Evolutionary conservation across 1,139 yeast genomes (phyloP).

Genomic region (Suhomyces atakaporum): DNA sequence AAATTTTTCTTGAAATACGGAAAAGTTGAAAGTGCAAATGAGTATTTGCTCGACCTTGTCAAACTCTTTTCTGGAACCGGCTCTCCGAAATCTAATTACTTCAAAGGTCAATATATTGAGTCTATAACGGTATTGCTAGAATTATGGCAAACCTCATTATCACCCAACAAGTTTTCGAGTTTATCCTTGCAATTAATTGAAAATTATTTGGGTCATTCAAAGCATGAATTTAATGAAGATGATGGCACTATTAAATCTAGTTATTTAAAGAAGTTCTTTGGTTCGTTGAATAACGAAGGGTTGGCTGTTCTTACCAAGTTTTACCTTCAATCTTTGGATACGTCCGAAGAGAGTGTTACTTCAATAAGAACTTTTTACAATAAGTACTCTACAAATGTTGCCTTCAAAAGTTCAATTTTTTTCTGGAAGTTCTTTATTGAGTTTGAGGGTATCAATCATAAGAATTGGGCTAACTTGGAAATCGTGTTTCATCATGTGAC

Average conservation of each 20-base stretch:
- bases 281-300: conserved; percentile 30
- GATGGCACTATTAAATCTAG: conserved; percentile 1
- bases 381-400: conserved; percentile 36
- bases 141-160: conserved; percentile 20
- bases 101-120: conserved; percentile 28
- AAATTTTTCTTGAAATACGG: conserved; percentile 28
- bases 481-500: conserved; percentile 47
- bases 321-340: conserved; percentile 21
- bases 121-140: conserved; percentile 22
- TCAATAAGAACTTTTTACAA: conserved; percentile 42
- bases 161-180: conserved; percentile 7
- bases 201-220: conserved; percentile 5
- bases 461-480: conserved; percentile 45
- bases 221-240: no score
- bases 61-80: conserved; percentile 23
- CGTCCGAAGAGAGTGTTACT: neutral
- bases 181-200: conserved; percentile 22
- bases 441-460: conserved; percentile 46
- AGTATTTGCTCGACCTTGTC: conserved; percentile 32
- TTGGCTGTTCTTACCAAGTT: conserved; percentile 26
- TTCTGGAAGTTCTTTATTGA: conserved; percentile 63
- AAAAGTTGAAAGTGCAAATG: conserved; percentile 26
- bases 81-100: conserved; percentile 18
- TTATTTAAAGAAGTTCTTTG: neutral
- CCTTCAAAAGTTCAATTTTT: conserved; percentile 39